Evolutionary conservation across 305 asterid genomes (phyloP).

Genomic region (Plantago coronopus): DNA sequence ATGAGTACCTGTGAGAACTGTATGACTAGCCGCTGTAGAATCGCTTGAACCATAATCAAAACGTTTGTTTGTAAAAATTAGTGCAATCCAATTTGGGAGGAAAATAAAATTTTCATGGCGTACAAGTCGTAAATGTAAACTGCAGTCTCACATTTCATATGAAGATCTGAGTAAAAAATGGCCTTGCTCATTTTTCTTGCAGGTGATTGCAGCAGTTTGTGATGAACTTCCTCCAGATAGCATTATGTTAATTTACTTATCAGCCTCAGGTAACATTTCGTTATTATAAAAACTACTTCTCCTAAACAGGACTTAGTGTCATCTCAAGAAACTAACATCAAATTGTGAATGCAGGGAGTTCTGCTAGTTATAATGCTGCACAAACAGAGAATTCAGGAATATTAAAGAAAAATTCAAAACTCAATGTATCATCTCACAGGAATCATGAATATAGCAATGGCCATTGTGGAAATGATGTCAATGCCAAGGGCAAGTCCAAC

Average conservation of each 20-base stretch:
- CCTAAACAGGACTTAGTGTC: constrained; percentile 22
- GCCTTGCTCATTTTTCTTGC: constrained; percentile 25
- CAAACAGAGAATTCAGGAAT: constrained; percentile 46
- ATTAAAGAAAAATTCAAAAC: constrained; percentile 43
- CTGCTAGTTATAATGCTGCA: constrained; percentile 41
- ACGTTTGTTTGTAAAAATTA: too few species aligned
- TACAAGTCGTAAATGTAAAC: too few species aligned
- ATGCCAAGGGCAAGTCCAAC: constrained; percentile 39
- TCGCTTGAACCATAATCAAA: too few species aligned
- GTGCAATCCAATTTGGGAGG: too few species aligned
- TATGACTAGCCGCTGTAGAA: too few species aligned
- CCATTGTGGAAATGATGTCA: constrained; percentile 41
- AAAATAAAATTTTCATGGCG: too few species aligned
- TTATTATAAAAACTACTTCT: constrained; percentile 12
- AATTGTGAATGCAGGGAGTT: constrained; percentile 43
- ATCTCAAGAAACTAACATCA: constrained; percentile 27
- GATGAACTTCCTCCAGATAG: constrained; percentile 87
- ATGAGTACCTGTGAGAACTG: neutral
- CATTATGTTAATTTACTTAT: constrained; percentile 75
- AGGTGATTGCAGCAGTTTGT: constrained; percentile 86
- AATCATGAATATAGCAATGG: constrained; percentile 47
- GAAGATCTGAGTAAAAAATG: constrained; percentile 18
- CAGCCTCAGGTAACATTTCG: constrained; percentile 65
- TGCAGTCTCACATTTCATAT: constrained; percentile 7
- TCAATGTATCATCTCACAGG: constrained; percentile 34